Evolutionary conservation across 495 filamentous ascomycete species (phyloP), one percentile per base, ranked within the genome.

Genomic region (Talaromyces thailandensis): DNA sequence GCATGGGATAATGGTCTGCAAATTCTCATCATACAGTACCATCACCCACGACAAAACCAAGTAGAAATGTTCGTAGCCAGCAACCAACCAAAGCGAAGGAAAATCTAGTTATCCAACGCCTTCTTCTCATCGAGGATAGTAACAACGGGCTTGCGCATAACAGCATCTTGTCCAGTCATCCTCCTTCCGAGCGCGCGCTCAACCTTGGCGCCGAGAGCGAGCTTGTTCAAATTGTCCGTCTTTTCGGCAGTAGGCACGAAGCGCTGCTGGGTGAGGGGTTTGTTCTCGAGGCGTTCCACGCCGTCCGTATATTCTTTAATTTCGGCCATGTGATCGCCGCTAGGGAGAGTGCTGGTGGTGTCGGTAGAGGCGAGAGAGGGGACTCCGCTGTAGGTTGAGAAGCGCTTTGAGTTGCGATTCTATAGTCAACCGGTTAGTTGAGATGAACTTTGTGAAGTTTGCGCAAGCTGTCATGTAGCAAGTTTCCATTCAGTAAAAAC

Each of bases 171-270:
- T 67, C 88, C 73, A 25, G 82, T 88, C 92, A 98, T 95, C 66
- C 94, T 84, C 67, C 94, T 80, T 60, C 86, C 90, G 40, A 98
- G 84, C 12, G 94, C 94, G 43, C 94, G 87, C 71, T 98, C 94
- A 45, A 98, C 82, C 76, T 97, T 98, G 43, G 94, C 93, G 51
- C 92, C 89, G 48, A 98, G 81, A 29, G 93, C 93, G 62, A 98
- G 79, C 76, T 96, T 96, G 75, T 86, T 90, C 69, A 96, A 74
- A 71, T 90, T 89, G 64, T 90, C 90, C 56, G 79, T 86, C 81
- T 98, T 96, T 75, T 96, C 86, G 40, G 84, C 79, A 63, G 80
- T 89, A 24, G 92, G 86, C 53, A 87, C 82, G 70, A 96, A 96
- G 63, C 94, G 88, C 77, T 98, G 94, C 63, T 86, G 81, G 64